Conservation (phyloP, 306 rosid genomes). For the Rosa lucieae region DNA sequence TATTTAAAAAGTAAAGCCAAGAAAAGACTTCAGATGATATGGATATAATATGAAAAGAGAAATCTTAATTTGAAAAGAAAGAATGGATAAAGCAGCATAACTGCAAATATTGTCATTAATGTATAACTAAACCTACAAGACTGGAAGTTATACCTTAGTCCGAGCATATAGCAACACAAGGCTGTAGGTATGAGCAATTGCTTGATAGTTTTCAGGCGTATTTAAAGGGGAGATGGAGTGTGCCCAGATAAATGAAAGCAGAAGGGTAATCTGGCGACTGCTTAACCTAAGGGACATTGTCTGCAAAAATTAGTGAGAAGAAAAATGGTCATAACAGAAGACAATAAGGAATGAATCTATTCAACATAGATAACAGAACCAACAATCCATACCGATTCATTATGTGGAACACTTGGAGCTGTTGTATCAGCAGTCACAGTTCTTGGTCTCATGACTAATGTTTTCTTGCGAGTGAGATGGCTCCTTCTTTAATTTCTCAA, state of each 20-base stretch:
- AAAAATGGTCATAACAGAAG: slow-evolving; percentile 5
- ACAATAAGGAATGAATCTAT: not conserved
- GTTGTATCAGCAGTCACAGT: slow-evolving; percentile 17
- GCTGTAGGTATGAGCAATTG: slow-evolving; percentile 71
- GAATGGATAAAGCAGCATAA: not conserved
- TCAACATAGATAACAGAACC: not conserved
- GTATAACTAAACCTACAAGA: slow-evolving; percentile 8
- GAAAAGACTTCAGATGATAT: too few relatives aligned
- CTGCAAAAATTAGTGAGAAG: slow-evolving; percentile 25
- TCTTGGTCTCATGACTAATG: slow-evolving; percentile 13
- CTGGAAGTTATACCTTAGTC: slow-evolving; percentile 53
- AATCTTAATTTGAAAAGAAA: not conserved
- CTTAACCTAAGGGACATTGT: slow-evolving; percentile 55
- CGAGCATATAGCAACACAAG: slow-evolving; percentile 67
- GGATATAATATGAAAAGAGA: too few relatives aligned
- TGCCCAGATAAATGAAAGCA: slow-evolving; percentile 81
- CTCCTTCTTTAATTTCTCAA: slow-evolving; percentile 27
- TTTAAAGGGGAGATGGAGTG: slow-evolving; percentile 71
- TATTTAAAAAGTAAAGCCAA: too few relatives aligned
- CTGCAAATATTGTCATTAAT: not conserved
- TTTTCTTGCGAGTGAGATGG: slow-evolving; percentile 9
- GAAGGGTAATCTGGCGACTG: slow-evolving; percentile 60
- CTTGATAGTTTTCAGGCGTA: slow-evolving; percentile 76
- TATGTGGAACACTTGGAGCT: slow-evolving; percentile 15
- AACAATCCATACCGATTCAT: slow-evolving; percentile 25